Evolutionary conservation across 441 rosid genomes (phyloP), one percentile per base, ranked within the genome.

Genomic region (Mallotus repandus): DNA sequence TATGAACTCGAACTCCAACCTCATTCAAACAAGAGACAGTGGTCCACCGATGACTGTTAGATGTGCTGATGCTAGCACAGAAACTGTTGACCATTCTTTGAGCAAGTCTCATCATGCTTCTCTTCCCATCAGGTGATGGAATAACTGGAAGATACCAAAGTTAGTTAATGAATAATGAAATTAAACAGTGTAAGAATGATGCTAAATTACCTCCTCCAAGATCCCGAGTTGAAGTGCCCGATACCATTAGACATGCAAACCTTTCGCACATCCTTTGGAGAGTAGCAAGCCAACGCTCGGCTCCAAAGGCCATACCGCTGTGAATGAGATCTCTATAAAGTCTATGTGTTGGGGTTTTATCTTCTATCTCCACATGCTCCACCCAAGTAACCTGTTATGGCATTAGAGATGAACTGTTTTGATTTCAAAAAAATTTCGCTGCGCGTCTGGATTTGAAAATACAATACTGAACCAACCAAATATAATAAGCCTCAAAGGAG

Each of bases 51-150:
- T 91, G 93, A 82, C 88, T 84, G 74, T 80, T 89, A 1, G 99
- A 92, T 5, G 92, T 86, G 80, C 97, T 84, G 22, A 92, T 88
- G 83, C 98, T 92, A 9, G 85, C 64, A 69, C 98, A 93, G 82
- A 88, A 96, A 79, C 71, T 94, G 73, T 75, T 89, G 11, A 91
- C 85, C 99, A 96, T 96, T 81, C 98, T 88, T 72, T 92, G 98
- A 43, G 96, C 89, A 70, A 96, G 98, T 80, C 86, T 94, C 99
- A 96, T 96, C 96, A 94, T 87, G 86, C 97, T 89, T 78, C 89
- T 83, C 84, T 92, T 96, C 58, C 98, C 99, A 22, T 94, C 99
- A 0, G 89, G 87, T 0, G 91, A 88, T 54, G 98, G 94, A 80
- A 89, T 86, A 70, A 88, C 99, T 96, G 86, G 21, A 76, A 64